Percentiles rank a stretch among this genome's conserved stretches.
phyloP scores from a whole-genome alignment of 164 flowering plant genomes.

The Aristolochia contorta region DNA sequence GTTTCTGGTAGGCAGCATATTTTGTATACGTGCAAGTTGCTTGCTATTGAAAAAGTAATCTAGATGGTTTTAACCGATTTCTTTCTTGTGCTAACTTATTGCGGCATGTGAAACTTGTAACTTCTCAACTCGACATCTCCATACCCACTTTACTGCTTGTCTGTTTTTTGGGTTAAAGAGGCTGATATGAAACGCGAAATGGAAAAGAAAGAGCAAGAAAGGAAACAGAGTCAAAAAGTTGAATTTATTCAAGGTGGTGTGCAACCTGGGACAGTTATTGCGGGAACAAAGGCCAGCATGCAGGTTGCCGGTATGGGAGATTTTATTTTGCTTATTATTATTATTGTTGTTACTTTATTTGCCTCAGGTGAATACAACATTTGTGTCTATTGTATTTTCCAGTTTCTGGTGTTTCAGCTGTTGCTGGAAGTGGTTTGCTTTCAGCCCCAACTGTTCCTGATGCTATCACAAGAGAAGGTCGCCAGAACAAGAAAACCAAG shows the following conservation, averaged over 20 bases:
- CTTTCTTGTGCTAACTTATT: neutral
- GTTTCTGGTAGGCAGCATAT: neutral
- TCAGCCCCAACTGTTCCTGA: conserved; percentile 32
- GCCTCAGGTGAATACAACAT: neutral
- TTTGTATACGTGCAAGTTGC: neutral
- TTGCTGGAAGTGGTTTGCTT: conserved; percentile 28
- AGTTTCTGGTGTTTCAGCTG: conserved; percentile 35
- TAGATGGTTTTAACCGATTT: neutral
- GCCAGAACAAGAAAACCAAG: conserved; percentile 88
- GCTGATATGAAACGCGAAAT: conserved; percentile 78
- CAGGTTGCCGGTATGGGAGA: conserved; percentile 47
- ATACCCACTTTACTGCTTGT: neutral
- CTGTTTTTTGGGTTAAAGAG: conserved; percentile 32
- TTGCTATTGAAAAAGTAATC: neutral
- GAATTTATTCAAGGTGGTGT: conserved; percentile 65
- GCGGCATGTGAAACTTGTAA: neutral
- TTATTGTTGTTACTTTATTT: no score
- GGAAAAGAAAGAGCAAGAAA: conserved; percentile 84
- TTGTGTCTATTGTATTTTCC: neutral
- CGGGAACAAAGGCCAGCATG: conserved; percentile 37
- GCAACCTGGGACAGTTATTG: conserved; percentile 39
- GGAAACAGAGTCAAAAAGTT: conserved; percentile 62
- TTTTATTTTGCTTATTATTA: no score
- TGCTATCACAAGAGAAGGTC: conserved; percentile 47
- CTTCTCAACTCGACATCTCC: neutral